These are phyloP conservation scores for Alternaria solani DNA, from an alignment of 2,329 filamentous ascomycete species.

Conservation along the genomic window DNA sequence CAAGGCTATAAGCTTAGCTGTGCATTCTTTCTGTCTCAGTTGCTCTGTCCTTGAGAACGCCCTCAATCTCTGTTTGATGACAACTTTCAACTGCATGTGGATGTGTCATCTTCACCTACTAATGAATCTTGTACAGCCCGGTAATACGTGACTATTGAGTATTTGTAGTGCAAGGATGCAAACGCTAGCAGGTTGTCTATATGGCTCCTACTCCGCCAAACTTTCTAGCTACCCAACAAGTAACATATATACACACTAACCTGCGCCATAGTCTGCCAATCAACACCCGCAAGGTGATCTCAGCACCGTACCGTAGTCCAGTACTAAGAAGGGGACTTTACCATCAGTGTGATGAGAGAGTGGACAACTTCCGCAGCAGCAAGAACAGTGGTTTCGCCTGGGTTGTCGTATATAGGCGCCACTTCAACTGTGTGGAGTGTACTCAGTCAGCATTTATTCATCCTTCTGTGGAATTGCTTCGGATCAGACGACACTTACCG, in stretches of 20 bases:
- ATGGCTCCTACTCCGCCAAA: not conserved
- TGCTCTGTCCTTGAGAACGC: too few relatives aligned
- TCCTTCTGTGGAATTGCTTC: not conserved
- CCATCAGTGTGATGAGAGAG: slow-evolving; percentile 60
- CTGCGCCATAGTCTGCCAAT: not conserved
- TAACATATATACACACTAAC: not conserved
- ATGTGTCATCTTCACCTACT: not conserved
- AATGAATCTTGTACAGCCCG: not conserved
- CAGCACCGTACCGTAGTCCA: not conserved
- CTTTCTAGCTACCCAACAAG: not conserved
- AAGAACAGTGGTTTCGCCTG: slow-evolving; percentile 65
- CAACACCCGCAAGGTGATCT: not conserved
- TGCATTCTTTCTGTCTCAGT: not conserved
- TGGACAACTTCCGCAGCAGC: slow-evolving; percentile 64
- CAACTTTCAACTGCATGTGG: not conserved
- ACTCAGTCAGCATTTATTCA: slow-evolving; percentile 9
- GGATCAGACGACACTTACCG: slow-evolving; percentile 41
- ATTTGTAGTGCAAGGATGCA: not conserved
- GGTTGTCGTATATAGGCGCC: slow-evolving; percentile 68
- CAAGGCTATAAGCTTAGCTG: not conserved
- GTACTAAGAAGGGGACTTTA: slow-evolving; percentile 49
- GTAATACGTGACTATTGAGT: not conserved
- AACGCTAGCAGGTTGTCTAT: not conserved
- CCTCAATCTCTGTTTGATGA: not conserved
- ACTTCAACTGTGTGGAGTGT: slow-evolving; percentile 61